These are phyloP conservation scores for Scedosporium minutisporum DNA, from an alignment of 2,329 filamentous ascomycete genomes.

Conservation along the genomic window DNA sequence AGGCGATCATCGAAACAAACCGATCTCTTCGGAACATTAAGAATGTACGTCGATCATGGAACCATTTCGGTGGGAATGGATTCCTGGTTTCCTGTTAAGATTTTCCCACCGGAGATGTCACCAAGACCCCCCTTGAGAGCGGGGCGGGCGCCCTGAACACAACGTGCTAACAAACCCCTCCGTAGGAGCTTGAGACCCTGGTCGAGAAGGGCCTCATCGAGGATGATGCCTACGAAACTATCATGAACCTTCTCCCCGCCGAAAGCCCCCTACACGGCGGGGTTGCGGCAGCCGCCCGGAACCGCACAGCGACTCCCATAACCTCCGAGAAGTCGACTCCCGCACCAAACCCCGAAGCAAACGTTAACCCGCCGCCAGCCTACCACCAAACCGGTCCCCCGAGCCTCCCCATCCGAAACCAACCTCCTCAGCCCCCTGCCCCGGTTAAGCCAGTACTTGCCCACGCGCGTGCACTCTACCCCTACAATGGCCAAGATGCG, in stretches of 20 bases:
- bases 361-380: slow-evolving; percentile 35
- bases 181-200: slow-evolving; percentile 81
- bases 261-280: slow-evolving; percentile 51
- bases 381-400: slow-evolving; percentile 39
- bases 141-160: background rate
- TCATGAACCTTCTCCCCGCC: slow-evolving; percentile 64
- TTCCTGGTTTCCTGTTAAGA: background rate
- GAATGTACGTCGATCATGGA: slow-evolving; percentile 46
- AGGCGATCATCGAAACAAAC: slow-evolving; percentile 61
- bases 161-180: background rate
- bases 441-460: slow-evolving; percentile 50
- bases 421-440: slow-evolving; percentile 7
- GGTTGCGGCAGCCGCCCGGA: slow-evolving; percentile 21
- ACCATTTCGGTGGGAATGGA: background rate
- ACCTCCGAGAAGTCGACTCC: slow-evolving; percentile 15
- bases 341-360: slow-evolving; percentile 18
- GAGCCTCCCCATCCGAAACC: slow-evolving; percentile 28
- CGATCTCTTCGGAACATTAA: slow-evolving; percentile 81
- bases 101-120: background rate
- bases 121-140: background rate
- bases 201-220: slow-evolving; percentile 73
- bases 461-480: slow-evolving; percentile 72
- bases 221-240: slow-evolving; percentile 63
- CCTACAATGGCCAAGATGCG: slow-evolving; percentile 67
- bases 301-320: slow-evolving; percentile 18